A percentile compares a stretch with the other conserved stretches of the same genome.
Evolutionary conservation across 192 early-diverging fungal genomes (phyloP).

Genomic region (Podila epigama): DNA sequence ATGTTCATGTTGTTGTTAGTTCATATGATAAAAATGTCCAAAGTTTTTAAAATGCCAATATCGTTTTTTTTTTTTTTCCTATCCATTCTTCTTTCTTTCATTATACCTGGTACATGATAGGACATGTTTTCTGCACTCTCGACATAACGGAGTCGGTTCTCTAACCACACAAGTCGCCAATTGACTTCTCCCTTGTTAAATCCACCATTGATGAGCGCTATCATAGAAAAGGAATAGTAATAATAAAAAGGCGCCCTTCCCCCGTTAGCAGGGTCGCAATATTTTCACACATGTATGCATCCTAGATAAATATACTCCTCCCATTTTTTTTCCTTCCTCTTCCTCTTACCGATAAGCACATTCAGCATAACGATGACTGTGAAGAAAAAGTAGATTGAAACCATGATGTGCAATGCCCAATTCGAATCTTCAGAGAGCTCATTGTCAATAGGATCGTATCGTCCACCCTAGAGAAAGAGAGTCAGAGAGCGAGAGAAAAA

Average conservation of each 20-base stretch:
- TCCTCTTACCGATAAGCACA: slow-evolving; percentile 17
- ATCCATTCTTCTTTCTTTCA: too few relatives aligned
- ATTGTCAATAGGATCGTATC: not conserved
- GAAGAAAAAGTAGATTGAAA: slow-evolving; percentile 9
- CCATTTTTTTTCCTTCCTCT: not conserved
- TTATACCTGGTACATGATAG: slow-evolving; percentile 4
- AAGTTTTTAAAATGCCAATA: too few relatives aligned
- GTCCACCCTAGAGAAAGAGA: slow-evolving; percentile 2
- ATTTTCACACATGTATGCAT: too few relatives aligned
- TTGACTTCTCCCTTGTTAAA: not conserved
- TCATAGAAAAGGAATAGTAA: too few relatives aligned
- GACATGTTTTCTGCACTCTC: slow-evolving; percentile 11
- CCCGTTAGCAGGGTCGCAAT: too few relatives aligned
- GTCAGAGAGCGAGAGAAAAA: not conserved
- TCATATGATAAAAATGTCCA: not conserved
- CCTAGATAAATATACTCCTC: not conserved
- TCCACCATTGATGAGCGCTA: slow-evolving; percentile 7
- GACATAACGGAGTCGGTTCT: slow-evolving; percentile 2
- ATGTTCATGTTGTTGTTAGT: too few relatives aligned
- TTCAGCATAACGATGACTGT: slow-evolving; percentile 25
- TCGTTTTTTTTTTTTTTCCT: too few relatives aligned
- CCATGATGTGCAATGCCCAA: slow-evolving; percentile 1
- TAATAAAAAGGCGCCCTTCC: not conserved
- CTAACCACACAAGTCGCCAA: not conserved
- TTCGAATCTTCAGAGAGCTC: not conserved